Evolutionary conservation across 306 rosid genomes (phyloP).

Genomic region (Cicer bijugum): DNA sequence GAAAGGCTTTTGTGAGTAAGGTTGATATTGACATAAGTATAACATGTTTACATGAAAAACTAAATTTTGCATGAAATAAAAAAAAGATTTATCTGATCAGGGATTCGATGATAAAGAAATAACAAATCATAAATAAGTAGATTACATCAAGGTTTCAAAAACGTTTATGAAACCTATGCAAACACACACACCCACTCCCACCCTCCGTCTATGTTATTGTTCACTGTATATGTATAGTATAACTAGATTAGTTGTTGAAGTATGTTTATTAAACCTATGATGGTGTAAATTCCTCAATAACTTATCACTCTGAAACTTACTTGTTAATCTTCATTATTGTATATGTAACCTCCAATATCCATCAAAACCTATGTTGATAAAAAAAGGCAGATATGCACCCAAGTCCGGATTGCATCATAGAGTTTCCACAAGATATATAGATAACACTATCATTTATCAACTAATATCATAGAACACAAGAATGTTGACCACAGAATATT

Average conservation of each 20-base stretch:
- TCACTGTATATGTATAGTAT: not conserved
- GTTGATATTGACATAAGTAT: slow-evolving; percentile 30
- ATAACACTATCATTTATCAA: slow-evolving; percentile 5
- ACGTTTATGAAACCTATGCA: slow-evolving; percentile 2
- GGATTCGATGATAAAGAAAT: not conserved
- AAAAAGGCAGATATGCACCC: no score
- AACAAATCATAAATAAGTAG: not conserved
- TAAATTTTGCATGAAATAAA: slow-evolving; percentile 18
- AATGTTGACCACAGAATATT: slow-evolving; percentile 12
- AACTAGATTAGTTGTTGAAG: not conserved
- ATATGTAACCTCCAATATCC: no score
- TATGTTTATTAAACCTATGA: slow-evolving; percentile 9
- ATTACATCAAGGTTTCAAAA: not conserved
- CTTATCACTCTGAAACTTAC: no score
- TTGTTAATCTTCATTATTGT: no score
- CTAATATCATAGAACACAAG: not conserved
- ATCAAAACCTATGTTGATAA: no score
- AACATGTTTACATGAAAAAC: slow-evolving; percentile 11
- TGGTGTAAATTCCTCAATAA: not conserved
- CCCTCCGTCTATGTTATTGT: not conserved
- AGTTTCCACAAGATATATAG: not conserved
- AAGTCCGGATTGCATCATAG: no score
- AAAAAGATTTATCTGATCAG: not conserved
- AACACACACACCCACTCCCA: not conserved
- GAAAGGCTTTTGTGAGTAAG: slow-evolving; percentile 4